Base-by-base conservation (phyloP, 106 monocot genomes). In the Vanilla planifolia region DNA sequence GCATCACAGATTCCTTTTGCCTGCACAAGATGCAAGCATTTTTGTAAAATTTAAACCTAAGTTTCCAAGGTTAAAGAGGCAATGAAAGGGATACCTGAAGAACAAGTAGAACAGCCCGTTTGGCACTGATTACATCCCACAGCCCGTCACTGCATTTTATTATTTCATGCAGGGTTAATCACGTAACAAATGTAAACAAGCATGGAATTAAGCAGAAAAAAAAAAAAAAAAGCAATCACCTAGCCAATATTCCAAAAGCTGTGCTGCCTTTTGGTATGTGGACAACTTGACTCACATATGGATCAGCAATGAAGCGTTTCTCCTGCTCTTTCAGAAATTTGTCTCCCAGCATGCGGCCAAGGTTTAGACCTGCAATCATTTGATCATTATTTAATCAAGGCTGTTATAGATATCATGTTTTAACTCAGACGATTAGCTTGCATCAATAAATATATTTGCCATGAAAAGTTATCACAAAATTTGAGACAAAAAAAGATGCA, bases 281-380 rank as follows among this genome's bases (percentile, higher is more conserved):
- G 33, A 84, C 79, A 63, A 73, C 83, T 76, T 85, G 65, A 44
- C 95, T 95, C 6, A 86, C 48, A 51, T 81, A 90, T 3, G 95
- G 95, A 43, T 84, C 86, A 23, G 95, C 78, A 64, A 80, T 95
- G 43, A 90, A 95, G 51, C 86, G 86, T 14, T 33, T 42, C 46
- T 90, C 95, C 79, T 90, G 95, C 59, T 89, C 95, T 71, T 95
- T 90, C 17, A 90, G 65, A 70, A 90, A 95, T 67, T 86, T 86
- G 71, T 95, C 95, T 69, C 94, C 95, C 43, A 90, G 80, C 95
- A 95, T 90, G 32, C 95, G 86, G 34, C 67, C 48, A 27, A 95
- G 64, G 42, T 95, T 95, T 62, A 95, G 41, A 46, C 95, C 95
- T 95, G 68, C 13, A 55, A 37, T 72, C 36, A 51, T n/a, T n/a